Conservation (phyloP, 768 basidiomycete species). For the Russula griseocarnosa region DNA sequence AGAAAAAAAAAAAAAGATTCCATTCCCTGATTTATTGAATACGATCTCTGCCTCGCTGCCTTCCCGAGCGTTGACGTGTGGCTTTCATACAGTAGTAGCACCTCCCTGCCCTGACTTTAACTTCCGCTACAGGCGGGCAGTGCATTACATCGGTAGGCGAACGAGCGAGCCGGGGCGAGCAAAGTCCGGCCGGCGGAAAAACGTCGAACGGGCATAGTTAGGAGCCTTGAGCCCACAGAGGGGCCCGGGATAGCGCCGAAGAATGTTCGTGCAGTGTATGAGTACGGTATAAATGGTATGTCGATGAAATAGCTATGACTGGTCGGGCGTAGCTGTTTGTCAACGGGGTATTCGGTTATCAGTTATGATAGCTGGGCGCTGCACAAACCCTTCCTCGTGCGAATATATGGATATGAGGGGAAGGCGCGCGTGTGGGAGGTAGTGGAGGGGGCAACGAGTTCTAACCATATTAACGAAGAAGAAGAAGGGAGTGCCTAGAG, state of each 20-base stretch:
- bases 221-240: not conserved
- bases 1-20: not conserved
- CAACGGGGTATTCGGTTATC: not conserved
- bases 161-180: constrained; percentile 17
- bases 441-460: not conserved
- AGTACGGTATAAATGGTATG: constrained; percentile 15
- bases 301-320: constrained; percentile 9
- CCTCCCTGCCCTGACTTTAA: not conserved
- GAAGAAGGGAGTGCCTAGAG: constrained; percentile 4
- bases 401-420: not conserved
- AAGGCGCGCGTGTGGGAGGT: not conserved
- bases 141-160: not conserved
- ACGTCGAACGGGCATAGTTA: constrained; percentile 5
- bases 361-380: constrained; percentile 4
- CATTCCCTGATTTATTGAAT: constrained; percentile 10
- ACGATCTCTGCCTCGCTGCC: not conserved
- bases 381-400: not conserved
- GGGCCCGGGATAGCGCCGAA: constrained; percentile 21
- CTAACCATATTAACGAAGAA: not conserved
- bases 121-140: not conserved
- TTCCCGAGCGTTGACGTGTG: not conserved
- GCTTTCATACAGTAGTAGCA: not conserved
- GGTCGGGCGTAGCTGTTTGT: constrained; percentile 18
- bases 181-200: constrained; percentile 24
- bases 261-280: constrained; percentile 12